Percentiles rank a stretch among this genome's conserved stretches.
phyloP scores from a whole-genome alignment of 2,329 filamentous ascomycete genomes.

The Ceratocystis destructans region DNA sequence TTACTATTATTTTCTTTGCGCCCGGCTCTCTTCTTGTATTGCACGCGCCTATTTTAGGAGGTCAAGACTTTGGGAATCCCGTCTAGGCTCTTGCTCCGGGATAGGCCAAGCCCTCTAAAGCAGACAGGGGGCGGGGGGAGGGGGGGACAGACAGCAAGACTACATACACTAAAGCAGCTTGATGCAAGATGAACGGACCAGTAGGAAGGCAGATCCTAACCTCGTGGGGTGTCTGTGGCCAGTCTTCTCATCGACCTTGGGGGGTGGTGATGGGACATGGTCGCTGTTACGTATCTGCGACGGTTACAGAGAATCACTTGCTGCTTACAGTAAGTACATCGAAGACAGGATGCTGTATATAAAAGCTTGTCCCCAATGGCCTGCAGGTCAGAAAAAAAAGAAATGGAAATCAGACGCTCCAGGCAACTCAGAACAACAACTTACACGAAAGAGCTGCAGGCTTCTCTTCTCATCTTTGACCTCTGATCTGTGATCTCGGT shows the following conservation, averaged over 20 bases:
- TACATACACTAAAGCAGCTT: neutral
- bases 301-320: neutral
- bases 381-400: neutral
- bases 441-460: neutral
- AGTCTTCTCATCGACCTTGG: neutral
- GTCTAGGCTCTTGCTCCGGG: constrained; percentile 2
- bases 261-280: neutral
- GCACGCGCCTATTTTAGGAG: neutral
- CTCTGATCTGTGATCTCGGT: neutral
- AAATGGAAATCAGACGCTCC: neutral
- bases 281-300: neutral
- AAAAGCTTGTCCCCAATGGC: constrained; percentile 14
- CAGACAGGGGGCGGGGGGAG: neutral
- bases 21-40: too few relatives aligned
- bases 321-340: neutral
- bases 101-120: neutral
- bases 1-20: neutral
- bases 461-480: too few relatives aligned
- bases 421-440: neutral
- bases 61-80: constrained; percentile 6
- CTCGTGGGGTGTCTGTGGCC: constrained; percentile 6
- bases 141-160: neutral
- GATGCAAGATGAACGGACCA: neutral
- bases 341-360: constrained; percentile 8
- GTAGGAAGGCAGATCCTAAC: neutral